Base-by-base conservation (phyloP, 208 protist genomes). In the Trypanosoma lewisi region DNA sequence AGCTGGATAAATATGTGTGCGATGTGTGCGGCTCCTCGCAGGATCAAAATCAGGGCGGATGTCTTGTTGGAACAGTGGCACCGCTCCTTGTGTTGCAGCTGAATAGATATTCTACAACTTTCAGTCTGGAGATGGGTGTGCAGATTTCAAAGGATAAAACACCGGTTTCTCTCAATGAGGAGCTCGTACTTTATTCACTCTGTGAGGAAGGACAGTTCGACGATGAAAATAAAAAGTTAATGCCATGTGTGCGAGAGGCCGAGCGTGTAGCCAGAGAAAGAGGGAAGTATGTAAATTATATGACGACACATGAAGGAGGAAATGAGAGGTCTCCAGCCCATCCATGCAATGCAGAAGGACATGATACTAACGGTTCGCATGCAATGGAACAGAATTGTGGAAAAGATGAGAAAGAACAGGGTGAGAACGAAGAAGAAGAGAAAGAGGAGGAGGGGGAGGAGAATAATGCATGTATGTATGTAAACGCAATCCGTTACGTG, bases 41-140 rank as follows among this genome's bases (percentile, higher is more conserved):
- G 0, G 17, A 63, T 27, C 77, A 85, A 62, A 75, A 76, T 21
- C 83, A 94, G 51, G 81, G 79, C 33, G 82, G 75, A 37, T 87
- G 82, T 68, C 81, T 94, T 37, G 80, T 82, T 49, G 72, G 75
- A 25, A 39, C 67, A 1, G 73, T 70, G 0, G 84, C 87, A 16
- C 72, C 73, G 0, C 12, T 94, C 47, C 75, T 94, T 31, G 44
- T 85, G 5, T 49, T 89, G 25, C 87, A 94, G 56, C 63, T 94
- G 34, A 94, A 94, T 67, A 78, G 87, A 17, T 94, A 91, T 56
- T 54, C 75, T 44, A 69, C 70, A 47, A 52, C 9, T 8, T 76
- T 53, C 42, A 36, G 51, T 30, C 11, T n/a, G 14, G 39, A 4
- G 2, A 61, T 50, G 1, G 67, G 62, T 25, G 70, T 69, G 19